Conservation (phyloP, 2,329 filamentous ascomycete genomes). For the Cyphellophora attinorum region DNA sequence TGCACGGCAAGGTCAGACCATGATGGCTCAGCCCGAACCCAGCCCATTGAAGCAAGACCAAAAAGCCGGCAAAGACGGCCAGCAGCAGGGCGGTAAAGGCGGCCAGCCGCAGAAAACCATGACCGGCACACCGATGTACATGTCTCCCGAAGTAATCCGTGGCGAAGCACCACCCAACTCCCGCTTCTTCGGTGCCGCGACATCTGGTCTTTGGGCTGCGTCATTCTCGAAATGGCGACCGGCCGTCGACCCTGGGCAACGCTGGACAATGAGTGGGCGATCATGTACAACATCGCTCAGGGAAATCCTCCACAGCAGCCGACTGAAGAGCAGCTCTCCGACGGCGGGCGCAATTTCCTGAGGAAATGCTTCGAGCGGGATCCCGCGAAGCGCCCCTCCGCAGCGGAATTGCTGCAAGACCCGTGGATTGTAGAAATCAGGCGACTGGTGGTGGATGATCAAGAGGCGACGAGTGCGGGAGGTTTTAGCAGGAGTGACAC, state of each 20-base stretch:
- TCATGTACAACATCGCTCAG: conserved; percentile 99
- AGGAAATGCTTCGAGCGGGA: conserved; percentile 78
- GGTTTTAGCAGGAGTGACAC: not conserved
- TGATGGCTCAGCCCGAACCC: conserved; percentile 53
- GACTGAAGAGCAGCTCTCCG: conserved; percentile 70
- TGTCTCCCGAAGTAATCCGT: conserved; percentile 98
- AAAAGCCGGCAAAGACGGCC: conserved; percentile 9
- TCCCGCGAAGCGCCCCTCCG: conserved; percentile 66
- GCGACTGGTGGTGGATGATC: conserved; percentile 33
- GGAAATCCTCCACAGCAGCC: conserved; percentile 87
- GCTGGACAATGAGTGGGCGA: conserved; percentile 97
- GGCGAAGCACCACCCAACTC: conserved; percentile 52
- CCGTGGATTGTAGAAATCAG: conserved; percentile 63
- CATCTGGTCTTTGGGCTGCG: conserved; percentile 93
- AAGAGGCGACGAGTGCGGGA: conserved; percentile 15
- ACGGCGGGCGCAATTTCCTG: conserved; percentile 78
- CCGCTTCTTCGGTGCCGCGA: conserved; percentile 59
- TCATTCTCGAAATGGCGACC: conserved; percentile 95
- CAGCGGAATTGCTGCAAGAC: conserved; percentile 83
- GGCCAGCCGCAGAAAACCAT: conserved; percentile 67
- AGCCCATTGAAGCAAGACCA: conserved; percentile 31
- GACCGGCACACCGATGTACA: conserved; percentile 99
- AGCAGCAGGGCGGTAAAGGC: conserved; percentile 23
- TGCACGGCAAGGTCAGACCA: conserved; percentile 80
- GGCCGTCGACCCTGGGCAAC: conserved; percentile 89